A percentile compares a stretch with the other conserved stretches of the same genome.
Conservation (phyloP, 345 rosid species). For the Brassica rapa region DNA sequence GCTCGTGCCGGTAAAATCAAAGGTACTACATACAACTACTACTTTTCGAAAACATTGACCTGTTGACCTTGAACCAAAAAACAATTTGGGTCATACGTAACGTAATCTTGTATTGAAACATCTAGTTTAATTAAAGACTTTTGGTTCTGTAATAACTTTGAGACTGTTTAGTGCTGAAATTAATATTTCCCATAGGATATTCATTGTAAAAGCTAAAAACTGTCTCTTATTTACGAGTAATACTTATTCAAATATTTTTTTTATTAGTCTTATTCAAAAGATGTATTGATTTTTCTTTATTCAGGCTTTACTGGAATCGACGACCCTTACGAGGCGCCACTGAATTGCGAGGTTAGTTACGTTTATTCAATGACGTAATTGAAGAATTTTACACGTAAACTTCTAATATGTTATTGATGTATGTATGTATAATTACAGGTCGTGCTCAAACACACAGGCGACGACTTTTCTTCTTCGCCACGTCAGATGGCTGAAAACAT, state of each 20-base stretch:
- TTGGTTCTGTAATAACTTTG: neutral
- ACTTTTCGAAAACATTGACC: conserved; percentile 6
- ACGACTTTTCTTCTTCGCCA: conserved; percentile 52
- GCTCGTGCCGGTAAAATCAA: conserved; percentile 89
- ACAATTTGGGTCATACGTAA: neutral
- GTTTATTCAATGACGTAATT: neutral
- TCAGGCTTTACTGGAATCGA: conserved; percentile 82
- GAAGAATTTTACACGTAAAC: neutral
- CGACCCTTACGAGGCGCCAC: conserved; percentile 77
- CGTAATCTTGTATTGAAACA: neutral
- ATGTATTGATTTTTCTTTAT: conserved; percentile 8
- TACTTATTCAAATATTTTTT: neutral
- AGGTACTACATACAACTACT: conserved; percentile 41
- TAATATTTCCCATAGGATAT: neutral
- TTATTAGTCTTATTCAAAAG: neutral
- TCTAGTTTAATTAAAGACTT: neutral
- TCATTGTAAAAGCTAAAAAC: neutral
- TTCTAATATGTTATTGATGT: neutral
- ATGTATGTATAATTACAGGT: conserved; percentile 49
- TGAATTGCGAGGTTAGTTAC: conserved; percentile 57
- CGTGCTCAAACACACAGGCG: conserved; percentile 51
- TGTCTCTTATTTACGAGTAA: neutral
- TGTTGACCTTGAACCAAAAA: neutral
- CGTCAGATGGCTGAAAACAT: conserved; percentile 68
- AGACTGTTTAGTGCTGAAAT: neutral